Conservation (phyloP, 2,329 filamentous ascomycete genomes). For the Penicillium glabrum region DNA sequence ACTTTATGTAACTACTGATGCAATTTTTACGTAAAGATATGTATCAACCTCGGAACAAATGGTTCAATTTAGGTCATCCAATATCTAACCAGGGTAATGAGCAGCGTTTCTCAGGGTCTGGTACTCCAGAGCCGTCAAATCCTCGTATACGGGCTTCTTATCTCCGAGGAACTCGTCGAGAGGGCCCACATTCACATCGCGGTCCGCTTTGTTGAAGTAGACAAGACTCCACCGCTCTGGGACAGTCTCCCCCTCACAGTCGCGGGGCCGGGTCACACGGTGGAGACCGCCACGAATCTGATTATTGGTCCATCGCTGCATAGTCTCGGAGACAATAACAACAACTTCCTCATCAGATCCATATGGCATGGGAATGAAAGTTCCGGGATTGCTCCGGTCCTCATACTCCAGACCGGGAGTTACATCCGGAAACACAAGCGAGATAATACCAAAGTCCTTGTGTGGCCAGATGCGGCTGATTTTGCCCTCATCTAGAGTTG, state of each 20-base stretch:
- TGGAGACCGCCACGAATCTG: constrained; percentile 36
- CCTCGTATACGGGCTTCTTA: constrained; percentile 27
- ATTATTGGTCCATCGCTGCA: constrained; percentile 42
- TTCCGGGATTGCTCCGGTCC: constrained; percentile 24
- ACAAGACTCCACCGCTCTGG: constrained; percentile 28
- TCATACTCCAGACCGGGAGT: constrained; percentile 40
- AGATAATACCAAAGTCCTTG: constrained; percentile 25
- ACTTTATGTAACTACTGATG: no score
- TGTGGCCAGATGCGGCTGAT: constrained; percentile 13
- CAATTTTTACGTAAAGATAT: background rate
- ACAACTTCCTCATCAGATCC: constrained; percentile 28
- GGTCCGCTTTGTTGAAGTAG: constrained; percentile 35
- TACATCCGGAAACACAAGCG: constrained; percentile 39
- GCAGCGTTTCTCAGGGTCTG: constrained; percentile 2
- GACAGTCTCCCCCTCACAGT: constrained; percentile 21
- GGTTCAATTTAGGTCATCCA: background rate
- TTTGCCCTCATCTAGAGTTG: constrained; percentile 4
- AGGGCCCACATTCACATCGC: constrained; percentile 28
- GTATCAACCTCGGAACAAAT: background rate
- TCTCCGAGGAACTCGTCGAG: constrained; percentile 28
- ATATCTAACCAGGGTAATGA: background rate
- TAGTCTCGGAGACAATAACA: constrained; percentile 43
- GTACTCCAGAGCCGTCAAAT: constrained; percentile 37
- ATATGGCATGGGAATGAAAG: constrained; percentile 13
- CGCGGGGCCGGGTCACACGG: constrained; percentile 32